phyloP scores from a whole-genome alignment of 495 filamentous ascomycete species.

The Choiromyces venosus region DNA sequence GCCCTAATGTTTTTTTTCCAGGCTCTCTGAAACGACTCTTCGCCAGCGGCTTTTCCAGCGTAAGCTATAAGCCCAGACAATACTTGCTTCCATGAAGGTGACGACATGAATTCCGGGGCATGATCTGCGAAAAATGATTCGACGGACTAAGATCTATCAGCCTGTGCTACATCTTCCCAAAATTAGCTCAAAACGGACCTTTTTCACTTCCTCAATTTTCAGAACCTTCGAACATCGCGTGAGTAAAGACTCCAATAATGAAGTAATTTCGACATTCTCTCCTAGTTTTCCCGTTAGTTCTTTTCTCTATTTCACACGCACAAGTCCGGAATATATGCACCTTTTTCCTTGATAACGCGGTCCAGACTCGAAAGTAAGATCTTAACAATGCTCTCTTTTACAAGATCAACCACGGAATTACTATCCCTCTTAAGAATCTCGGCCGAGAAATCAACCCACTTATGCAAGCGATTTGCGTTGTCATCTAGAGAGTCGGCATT shows the following conservation, averaged over 20 bases:
- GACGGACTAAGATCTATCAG: neutral
- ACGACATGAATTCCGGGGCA: slow-evolving; percentile 12
- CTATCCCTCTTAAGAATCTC: slow-evolving; percentile 20
- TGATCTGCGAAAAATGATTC: slow-evolving; percentile 23
- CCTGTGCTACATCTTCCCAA: neutral
- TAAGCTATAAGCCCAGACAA: slow-evolving; percentile 29
- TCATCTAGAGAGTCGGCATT: neutral
- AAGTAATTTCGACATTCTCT: slow-evolving; percentile 9
- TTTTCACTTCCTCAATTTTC: slow-evolving; percentile 3
- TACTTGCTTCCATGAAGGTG: slow-evolving; percentile 22
- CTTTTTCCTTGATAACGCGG: slow-evolving; percentile 10
- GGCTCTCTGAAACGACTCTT: slow-evolving; percentile 9
- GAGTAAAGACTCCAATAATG: slow-evolving; percentile 12
- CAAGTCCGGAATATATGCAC: slow-evolving; percentile 2
- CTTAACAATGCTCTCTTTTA: slow-evolving; percentile 6
- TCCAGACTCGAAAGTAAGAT: slow-evolving; percentile 14
- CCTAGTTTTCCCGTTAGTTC: slow-evolving; percentile 7
- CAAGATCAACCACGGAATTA: slow-evolving; percentile 17
- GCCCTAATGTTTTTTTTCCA: slow-evolving; percentile 25
- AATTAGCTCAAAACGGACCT: slow-evolving; percentile 3
- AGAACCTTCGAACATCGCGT: slow-evolving; percentile 1
- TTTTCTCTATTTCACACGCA: neutral
- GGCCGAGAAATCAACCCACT: slow-evolving; percentile 25
- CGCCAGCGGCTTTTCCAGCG: slow-evolving; percentile 14
- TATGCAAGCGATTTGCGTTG: neutral